Conservation (phyloP, 208 protist genomes). For the Trichomonas tenax region DNA sequence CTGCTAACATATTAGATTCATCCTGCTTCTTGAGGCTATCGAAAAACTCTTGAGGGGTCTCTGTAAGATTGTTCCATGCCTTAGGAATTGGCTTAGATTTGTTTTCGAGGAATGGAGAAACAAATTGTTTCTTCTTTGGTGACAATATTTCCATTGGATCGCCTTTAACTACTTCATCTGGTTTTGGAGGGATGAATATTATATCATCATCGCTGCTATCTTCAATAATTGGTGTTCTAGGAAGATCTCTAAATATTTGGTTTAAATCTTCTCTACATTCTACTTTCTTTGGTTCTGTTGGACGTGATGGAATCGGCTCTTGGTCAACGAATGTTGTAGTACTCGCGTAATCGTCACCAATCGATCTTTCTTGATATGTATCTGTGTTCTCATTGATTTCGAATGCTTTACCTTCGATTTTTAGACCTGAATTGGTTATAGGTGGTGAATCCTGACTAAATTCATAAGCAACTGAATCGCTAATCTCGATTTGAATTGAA, state of each 20-base stretch:
- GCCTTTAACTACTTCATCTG: not conserved
- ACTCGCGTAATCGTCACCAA: not conserved
- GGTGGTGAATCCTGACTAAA: not conserved
- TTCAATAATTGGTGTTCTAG: not conserved
- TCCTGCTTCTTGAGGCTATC: not conserved
- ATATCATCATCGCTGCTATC: not conserved
- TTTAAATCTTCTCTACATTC: not conserved
- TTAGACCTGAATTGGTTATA: not conserved
- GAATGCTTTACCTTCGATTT: not conserved
- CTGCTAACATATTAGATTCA: not conserved
- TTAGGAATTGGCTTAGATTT: not conserved
- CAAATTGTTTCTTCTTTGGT: not conserved
- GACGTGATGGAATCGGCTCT: not conserved
- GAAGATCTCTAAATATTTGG: not conserved
- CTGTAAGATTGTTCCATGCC: not conserved
- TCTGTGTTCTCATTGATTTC: not conserved
- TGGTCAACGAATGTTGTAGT: not conserved
- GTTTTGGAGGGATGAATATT: not conserved
- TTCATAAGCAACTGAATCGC: not conserved
- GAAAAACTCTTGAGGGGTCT: not conserved
- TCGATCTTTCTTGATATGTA: not conserved
- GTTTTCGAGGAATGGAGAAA: not conserved
- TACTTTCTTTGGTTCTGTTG: not conserved
- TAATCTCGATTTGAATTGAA: not conserved
- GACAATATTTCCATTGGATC: not conserved